A percentile compares a stretch with the other conserved stretches of the same genome.
Evolutionary conservation across 163 green algal genomes (phyloP).

Genomic region (Prototheca stagnorum): DNA sequence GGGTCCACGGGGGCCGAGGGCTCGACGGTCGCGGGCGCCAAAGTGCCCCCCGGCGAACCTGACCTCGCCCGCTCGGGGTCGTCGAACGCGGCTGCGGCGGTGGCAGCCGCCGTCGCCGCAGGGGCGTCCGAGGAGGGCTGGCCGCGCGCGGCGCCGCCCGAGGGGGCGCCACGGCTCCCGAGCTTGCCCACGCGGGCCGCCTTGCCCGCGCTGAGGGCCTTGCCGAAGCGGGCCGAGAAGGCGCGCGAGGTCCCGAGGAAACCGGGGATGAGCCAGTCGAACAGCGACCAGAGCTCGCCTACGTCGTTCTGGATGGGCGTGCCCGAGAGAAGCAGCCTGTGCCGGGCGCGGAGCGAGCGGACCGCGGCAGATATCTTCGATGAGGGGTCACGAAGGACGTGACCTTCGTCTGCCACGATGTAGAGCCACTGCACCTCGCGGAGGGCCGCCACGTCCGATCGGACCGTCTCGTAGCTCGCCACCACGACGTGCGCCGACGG

Average conservation of each 20-base stretch:
- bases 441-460: conserved; percentile 59
- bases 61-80: no score
- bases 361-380: neutral
- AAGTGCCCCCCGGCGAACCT: no score
- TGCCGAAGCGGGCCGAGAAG: conserved; percentile 42
- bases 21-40: no score
- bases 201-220: conserved; percentile 16
- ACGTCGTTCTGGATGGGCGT: conserved; percentile 97
- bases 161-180: no score
- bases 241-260: conserved; percentile 70
- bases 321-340: conserved; percentile 81
- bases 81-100: no score
- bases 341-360: conserved; percentile 29
- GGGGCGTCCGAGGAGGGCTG: no score
- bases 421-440: conserved; percentile 57
- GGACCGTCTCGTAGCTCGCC: conserved; percentile 77
- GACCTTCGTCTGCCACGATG: conserved; percentile 86
- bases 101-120: no score
- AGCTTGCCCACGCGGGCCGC: neutral
- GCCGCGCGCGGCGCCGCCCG: conserved; percentile 6
- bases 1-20: conserved; percentile 53
- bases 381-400: conserved; percentile 28
- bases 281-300: conserved; percentile 90
- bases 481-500: conserved; percentile 47
- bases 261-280: conserved; percentile 98